Percentiles rank a stretch among this genome's conserved stretches.
These are phyloP conservation scores for Botryotinia globosa DNA, from an alignment of 2,329 filamentous ascomycete species.

Conservation along the genomic window DNA sequence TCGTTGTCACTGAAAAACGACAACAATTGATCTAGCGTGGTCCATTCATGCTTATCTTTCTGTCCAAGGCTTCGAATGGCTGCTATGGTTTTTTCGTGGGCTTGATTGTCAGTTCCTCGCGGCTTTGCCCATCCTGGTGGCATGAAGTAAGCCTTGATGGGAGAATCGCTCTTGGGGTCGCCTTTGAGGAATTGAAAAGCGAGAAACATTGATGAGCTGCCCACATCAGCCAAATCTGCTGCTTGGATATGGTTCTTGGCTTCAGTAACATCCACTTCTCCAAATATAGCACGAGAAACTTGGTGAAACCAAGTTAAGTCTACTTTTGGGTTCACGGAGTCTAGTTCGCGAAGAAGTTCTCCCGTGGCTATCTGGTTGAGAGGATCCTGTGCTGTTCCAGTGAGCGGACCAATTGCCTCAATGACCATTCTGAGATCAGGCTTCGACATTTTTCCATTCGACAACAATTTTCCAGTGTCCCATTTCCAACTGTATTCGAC, in stretches of 20 bases:
- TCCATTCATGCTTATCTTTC: neutral
- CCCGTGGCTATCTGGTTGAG: neutral
- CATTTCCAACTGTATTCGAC: slow-evolving; percentile 6
- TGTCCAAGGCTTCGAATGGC: neutral
- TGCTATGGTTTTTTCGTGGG: neutral
- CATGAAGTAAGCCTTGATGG: neutral
- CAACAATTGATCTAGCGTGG: neutral
- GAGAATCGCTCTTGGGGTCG: slow-evolving; percentile 6
- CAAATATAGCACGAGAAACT: neutral
- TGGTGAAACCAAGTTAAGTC: slow-evolving; percentile 5
- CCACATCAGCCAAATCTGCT: neutral
- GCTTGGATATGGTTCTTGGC: neutral
- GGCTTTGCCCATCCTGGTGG: neutral
- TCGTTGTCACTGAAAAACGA: neutral
- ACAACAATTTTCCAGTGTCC: neutral
- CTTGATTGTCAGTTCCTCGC: neutral
- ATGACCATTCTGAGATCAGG: slow-evolving; percentile 2
- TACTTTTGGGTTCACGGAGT: neutral
- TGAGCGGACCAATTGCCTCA: neutral
- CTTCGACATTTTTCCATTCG: neutral
- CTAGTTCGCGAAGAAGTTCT: neutral
- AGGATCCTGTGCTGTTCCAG: neutral
- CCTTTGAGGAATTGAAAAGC: neutral
- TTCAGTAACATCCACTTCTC: neutral
- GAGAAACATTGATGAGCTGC: slow-evolving; percentile 3